phyloP scores from a whole-genome alignment of 305 asterid genomes.

The Fraxinus paxiana region DNA sequence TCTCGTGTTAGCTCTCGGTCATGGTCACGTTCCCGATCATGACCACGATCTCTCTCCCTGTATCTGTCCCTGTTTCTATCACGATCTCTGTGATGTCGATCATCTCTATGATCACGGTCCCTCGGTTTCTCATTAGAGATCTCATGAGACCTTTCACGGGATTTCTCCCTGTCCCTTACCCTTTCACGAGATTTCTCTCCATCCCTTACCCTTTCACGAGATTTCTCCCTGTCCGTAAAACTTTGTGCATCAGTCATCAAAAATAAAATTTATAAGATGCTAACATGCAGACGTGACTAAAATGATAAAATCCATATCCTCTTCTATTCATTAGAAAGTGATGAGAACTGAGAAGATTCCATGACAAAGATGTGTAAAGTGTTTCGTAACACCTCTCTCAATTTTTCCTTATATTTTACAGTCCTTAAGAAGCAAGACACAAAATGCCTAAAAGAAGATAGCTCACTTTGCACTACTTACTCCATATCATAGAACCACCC shows the following conservation, averaged over 20 bases:
- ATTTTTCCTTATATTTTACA: not conserved
- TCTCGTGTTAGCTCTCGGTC: not conserved
- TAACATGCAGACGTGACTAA: not conserved
- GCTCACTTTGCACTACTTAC: not conserved
- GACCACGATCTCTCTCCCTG: conserved; percentile 56
- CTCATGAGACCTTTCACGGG: conserved; percentile 46
- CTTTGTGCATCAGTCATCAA: conserved; percentile 8
- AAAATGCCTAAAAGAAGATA: not conserved
- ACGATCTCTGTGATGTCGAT: conserved; percentile 82
- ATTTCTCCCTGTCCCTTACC: conserved; percentile 28
- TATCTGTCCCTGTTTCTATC: conserved; percentile 68
- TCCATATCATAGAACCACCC: conserved; percentile 1
- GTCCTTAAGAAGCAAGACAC: not conserved
- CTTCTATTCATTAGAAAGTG: not conserved
- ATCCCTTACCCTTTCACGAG: conserved; percentile 40
- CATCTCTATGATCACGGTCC: conserved; percentile 80
- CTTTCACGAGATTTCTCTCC: conserved; percentile 19
- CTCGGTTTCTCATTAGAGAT: conserved; percentile 53
- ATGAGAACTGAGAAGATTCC: not conserved
- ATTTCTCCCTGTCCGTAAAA: conserved; percentile 70
- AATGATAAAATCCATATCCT: not conserved
- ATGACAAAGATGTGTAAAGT: not conserved
- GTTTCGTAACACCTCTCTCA: not conserved
- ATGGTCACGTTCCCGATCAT: not conserved
- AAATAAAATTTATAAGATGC: not conserved